These are phyloP conservation scores for Vanrija sp. DNA, from an alignment of 1,284 basidiomycete genomes.

Conservation along the genomic window DNA sequence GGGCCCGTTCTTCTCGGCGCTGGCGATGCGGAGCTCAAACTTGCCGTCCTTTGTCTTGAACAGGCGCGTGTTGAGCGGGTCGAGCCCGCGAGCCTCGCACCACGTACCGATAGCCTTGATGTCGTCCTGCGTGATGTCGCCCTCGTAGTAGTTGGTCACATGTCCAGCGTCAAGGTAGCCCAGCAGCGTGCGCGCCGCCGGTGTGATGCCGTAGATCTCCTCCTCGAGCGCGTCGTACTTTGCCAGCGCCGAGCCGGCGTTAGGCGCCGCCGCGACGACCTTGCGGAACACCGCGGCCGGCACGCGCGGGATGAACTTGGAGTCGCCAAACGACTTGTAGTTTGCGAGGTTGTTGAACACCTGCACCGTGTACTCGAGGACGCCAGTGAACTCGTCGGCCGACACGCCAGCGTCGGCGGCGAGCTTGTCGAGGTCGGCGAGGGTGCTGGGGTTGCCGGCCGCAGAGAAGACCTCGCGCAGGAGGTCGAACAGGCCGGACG, in stretches of 20 bases:
- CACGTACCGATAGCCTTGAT: slow-evolving; percentile 16
- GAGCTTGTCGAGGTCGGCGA: slow-evolving; percentile 11
- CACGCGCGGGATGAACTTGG: slow-evolving; percentile 19
- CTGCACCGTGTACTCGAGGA: slow-evolving; percentile 16
- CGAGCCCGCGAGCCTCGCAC: slow-evolving; percentile 8
- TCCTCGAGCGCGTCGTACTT: slow-evolving; percentile 12
- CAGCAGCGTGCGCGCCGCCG: slow-evolving; percentile 13
- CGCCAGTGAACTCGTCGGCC: slow-evolving; percentile 7
- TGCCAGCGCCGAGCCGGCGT: slow-evolving; percentile 3
- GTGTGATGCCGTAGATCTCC: slow-evolving; percentile 12
- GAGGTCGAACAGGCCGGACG: slow-evolving; percentile 14
- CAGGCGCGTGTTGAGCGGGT: slow-evolving; percentile 19
- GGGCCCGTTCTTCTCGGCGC: slow-evolving; percentile 3
- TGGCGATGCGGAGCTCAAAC: slow-evolving; percentile 16
- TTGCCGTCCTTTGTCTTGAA: slow-evolving; percentile 13
- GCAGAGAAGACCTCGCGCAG: slow-evolving; percentile 9
- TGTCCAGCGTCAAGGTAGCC: slow-evolving; percentile 18
- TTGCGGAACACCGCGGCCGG: background rate
- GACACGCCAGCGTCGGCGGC: background rate
- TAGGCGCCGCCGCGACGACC: slow-evolving; percentile 10
- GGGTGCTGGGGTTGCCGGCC: background rate
- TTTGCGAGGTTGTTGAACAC: slow-evolving; percentile 19
- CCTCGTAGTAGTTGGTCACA: slow-evolving; percentile 16
- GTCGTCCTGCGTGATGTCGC: slow-evolving; percentile 13
- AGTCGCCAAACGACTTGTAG: slow-evolving; percentile 20